These are phyloP conservation scores for Aciculosporium take DNA, from an alignment of 2,329 filamentous ascomycete genomes.

Conservation along the genomic window DNA sequence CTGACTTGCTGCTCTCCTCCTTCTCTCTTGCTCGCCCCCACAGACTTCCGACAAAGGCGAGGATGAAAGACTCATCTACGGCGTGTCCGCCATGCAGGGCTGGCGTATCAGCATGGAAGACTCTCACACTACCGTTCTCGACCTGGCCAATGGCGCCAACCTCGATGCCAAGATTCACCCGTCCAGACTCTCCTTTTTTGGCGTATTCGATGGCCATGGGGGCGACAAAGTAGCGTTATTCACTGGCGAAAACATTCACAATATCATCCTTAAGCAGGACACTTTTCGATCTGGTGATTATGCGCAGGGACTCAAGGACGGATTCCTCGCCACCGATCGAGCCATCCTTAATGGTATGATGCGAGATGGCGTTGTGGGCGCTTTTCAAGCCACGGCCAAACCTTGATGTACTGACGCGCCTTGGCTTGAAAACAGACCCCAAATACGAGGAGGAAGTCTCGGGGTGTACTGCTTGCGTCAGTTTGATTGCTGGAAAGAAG, in stretches of 20 bases:
- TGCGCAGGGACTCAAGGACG: conserved; percentile 92
- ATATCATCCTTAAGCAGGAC: conserved; percentile 90
- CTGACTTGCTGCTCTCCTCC: conserved; percentile 13
- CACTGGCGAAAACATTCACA: conserved; percentile 81
- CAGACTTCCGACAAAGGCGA: conserved; percentile 80
- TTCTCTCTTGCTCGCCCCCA: neutral
- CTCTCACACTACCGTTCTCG: conserved; percentile 77
- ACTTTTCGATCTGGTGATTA: conserved; percentile 84
- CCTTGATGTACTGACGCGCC: conserved; percentile 3
- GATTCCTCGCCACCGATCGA: conserved; percentile 88
- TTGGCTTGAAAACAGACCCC: conserved; percentile 48
- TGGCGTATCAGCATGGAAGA: conserved; percentile 99
- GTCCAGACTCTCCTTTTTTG: conserved; percentile 82
- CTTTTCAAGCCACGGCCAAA: neutral
- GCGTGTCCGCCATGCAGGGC: conserved; percentile 97
- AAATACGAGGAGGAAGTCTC: conserved; percentile 97
- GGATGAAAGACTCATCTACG: conserved; percentile 86
- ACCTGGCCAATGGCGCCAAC: conserved; percentile 49
- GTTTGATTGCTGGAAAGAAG: conserved; percentile 76
- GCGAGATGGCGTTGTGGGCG: neutral
- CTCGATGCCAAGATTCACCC: conserved; percentile 48
- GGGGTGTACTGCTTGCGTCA: conserved; percentile 89
- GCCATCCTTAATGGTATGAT: conserved; percentile 81
- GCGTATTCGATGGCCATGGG: conserved; percentile 94
- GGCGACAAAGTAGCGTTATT: conserved; percentile 94